These are phyloP conservation scores for Streptanthus diversifolius DNA, from an alignment of 345 rosid genomes.

Conservation along the genomic window DNA sequence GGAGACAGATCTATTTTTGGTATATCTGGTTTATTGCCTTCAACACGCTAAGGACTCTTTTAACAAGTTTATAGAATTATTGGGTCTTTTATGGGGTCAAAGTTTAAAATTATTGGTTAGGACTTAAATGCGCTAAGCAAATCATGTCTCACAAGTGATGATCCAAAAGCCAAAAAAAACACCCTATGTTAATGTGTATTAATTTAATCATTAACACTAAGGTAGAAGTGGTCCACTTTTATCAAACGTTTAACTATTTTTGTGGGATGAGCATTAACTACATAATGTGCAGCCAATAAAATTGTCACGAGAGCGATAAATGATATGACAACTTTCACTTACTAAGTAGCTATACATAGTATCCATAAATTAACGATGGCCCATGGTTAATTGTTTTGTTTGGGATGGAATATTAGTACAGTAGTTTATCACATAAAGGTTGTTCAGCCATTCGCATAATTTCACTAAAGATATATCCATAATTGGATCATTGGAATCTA, in stretches of 20 bases:
- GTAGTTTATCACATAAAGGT: not conserved
- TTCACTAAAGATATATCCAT: not conserved
- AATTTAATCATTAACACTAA: not conserved
- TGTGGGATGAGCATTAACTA: not conserved
- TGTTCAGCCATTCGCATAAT: slow-evolving; percentile 1
- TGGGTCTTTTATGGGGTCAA: not conserved
- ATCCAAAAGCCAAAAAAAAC: not conserved
- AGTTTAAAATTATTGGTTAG: not conserved
- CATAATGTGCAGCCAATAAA: not conserved
- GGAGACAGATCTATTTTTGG: not conserved
- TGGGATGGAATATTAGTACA: not conserved
- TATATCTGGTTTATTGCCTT: not conserved
- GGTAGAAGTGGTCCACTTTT: slow-evolving; percentile 17
- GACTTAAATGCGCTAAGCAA: not conserved
- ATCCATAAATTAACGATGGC: not conserved
- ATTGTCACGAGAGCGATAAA: not conserved
- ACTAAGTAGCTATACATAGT: not conserved
- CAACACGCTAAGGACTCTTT: not conserved
- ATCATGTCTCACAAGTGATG: slow-evolving; percentile 1
- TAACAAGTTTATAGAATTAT: not conserved
- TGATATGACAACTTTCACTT: not conserved
- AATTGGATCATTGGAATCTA: not conserved
- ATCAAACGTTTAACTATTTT: slow-evolving; percentile 4
- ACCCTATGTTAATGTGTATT: not conserved
- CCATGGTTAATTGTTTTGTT: slow-evolving; percentile 4